Conservation (phyloP, 2,329 filamentous ascomycete species). For the Aspergillus candidus region DNA sequence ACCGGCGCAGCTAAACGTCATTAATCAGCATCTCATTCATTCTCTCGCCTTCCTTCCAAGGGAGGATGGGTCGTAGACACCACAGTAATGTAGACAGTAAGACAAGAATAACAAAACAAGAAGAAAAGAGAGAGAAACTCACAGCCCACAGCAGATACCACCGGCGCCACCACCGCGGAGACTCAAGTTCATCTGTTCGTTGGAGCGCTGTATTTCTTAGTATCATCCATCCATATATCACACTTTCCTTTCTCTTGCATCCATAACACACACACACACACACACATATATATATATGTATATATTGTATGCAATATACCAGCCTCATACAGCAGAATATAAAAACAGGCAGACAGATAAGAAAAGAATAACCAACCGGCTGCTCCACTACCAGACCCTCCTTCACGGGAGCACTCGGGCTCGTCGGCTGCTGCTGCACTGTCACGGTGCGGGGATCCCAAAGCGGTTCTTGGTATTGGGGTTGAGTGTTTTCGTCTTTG, state of each 20-base stretch:
- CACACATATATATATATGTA: too few relatives aligned
- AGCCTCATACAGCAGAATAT: neutral
- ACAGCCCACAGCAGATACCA: slow-evolving; percentile 32
- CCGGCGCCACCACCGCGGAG: slow-evolving; percentile 29
- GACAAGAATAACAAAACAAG: neutral
- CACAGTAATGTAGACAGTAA: too few relatives aligned
- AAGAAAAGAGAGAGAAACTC: slow-evolving; percentile 6
- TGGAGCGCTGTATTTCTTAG: slow-evolving; percentile 9
- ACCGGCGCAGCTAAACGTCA: slow-evolving; percentile 24
- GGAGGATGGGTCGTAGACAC: too few relatives aligned
- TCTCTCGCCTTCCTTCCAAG: too few relatives aligned
- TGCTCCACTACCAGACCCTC: slow-evolving; percentile 24
- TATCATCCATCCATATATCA: too few relatives aligned
- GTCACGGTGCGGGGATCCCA: slow-evolving; percentile 29
- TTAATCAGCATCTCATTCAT: slow-evolving; percentile 4
- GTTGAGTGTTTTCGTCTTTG: slow-evolving; percentile 17
- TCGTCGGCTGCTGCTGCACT: slow-evolving; percentile 29
- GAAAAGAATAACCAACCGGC: slow-evolving; percentile 17
- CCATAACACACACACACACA: too few relatives aligned
- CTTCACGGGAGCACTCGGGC: slow-evolving; percentile 24
- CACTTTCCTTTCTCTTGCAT: too few relatives aligned
- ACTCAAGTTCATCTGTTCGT: slow-evolving; percentile 25
- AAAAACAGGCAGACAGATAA: neutral
- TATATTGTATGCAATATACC: slow-evolving; percentile 3
- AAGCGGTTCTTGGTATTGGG: slow-evolving; percentile 10